Percentiles rank a stretch among this genome's conserved stretches.
These are phyloP conservation scores for Staphylotrichum tortipilum DNA, from an alignment of 495 filamentous ascomycete genomes.

Conservation along the genomic window DNA sequence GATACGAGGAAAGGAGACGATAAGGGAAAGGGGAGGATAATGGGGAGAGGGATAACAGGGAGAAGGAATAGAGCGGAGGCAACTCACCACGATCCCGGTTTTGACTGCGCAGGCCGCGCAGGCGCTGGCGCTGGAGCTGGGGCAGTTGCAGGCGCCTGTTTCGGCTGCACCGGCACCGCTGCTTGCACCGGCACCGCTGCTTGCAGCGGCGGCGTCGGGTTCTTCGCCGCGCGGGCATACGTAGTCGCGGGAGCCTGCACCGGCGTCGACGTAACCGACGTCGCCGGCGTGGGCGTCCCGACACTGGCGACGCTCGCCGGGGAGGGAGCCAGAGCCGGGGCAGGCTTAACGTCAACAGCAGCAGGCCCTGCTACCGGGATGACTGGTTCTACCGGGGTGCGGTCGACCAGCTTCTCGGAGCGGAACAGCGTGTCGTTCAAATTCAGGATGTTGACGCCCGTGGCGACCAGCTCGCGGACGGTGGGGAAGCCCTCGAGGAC, in stretches of 20 bases:
- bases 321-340: too few relatives aligned
- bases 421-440: conserved; percentile 60
- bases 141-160: too few relatives aligned
- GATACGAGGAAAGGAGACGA: too few relatives aligned
- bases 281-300: conserved; percentile 5
- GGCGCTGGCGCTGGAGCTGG: conserved; percentile 5
- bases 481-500: conserved; percentile 69
- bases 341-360: not conserved
- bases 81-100: conserved; percentile 7
- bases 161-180: conserved; percentile 15
- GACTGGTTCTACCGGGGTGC: conserved; percentile 2
- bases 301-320: not conserved
- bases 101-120: conserved; percentile 11
- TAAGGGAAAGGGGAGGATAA: too few relatives aligned
- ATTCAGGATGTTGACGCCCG: conserved; percentile 49
- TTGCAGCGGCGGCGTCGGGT: conserved; percentile 29
- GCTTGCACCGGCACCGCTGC: conserved; percentile 22
- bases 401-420: conserved; percentile 43
- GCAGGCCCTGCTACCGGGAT: not conserved
- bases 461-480: conserved; percentile 52
- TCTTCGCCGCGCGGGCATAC: conserved; percentile 27
- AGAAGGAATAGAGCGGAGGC: too few relatives aligned
- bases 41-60: too few relatives aligned
- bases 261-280: conserved; percentile 11
- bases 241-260: conserved; percentile 15